Percentiles rank a stretch among this genome's conserved stretches.
Conservation (phyloP, 106 monocot genomes). For the Apostasia shenzhenica region DNA sequence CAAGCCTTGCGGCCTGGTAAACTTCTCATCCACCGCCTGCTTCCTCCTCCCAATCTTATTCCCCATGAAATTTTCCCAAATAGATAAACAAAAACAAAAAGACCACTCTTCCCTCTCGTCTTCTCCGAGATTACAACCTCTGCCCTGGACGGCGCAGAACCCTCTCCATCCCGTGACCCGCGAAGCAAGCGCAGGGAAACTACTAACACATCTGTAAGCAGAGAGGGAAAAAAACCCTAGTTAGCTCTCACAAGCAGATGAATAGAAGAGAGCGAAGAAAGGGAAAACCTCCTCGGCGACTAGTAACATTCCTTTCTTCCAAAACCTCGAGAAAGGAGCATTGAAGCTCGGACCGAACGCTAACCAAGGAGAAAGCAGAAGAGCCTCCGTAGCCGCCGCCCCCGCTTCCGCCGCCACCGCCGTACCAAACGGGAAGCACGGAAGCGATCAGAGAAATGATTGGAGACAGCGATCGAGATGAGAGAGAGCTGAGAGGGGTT, state of each 20-base stretch:
- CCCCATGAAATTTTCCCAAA: slow-evolving; percentile 41
- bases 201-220: background rate
- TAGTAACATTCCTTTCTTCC: background rate
- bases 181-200: background rate
- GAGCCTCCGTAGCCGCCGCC: background rate
- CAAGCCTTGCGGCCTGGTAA: slow-evolving; percentile 78
- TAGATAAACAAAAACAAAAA: background rate
- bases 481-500: slow-evolving; percentile 1
- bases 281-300: background rate
- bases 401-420: background rate
- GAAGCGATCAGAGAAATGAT: slow-evolving; percentile 1
- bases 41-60: slow-evolving; percentile 71
- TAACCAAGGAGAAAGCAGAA: background rate
- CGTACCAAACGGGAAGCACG: background rate
- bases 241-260: background rate
- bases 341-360: too few relatives aligned
- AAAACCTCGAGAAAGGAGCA: background rate
- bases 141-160: background rate
- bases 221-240: background rate
- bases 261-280: background rate
- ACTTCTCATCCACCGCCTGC: slow-evolving; percentile 76
- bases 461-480: background rate
- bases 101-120: background rate
- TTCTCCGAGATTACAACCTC: background rate
- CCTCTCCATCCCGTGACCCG: slow-evolving; percentile 2